A percentile compares a stretch with the other conserved stretches of the same genome.
These are phyloP conservation scores for Zoysia matrella DNA, from an alignment of 202 grass and related monocot genomes.

Conservation along the genomic window DNA sequence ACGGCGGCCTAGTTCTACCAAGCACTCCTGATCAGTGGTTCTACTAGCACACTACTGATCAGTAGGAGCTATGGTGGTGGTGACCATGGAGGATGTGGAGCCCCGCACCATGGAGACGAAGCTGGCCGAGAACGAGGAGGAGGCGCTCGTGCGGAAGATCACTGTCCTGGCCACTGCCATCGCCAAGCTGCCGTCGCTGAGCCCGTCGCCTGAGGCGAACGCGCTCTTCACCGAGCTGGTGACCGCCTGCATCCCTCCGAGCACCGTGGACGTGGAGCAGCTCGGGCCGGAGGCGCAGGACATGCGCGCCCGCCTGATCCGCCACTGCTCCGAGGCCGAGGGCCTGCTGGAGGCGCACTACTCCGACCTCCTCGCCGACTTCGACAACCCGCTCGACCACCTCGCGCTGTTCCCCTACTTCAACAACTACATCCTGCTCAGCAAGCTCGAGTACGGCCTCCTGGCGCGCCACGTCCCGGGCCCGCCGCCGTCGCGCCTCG, in stretches of 20 bases:
- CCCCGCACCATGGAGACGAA: slow-evolving; percentile 13
- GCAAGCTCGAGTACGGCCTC: slow-evolving; percentile 78
- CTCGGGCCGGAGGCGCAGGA: slow-evolving; percentile 57
- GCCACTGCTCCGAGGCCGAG: slow-evolving; percentile 69
- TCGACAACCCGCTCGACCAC: slow-evolving; percentile 76
- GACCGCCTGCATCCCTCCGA: slow-evolving; percentile 66
- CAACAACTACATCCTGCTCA: slow-evolving; percentile 52
- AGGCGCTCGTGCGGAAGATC: slow-evolving; percentile 64
- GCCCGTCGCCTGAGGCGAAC: slow-evolving; percentile 70
- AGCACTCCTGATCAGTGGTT: too few species aligned
- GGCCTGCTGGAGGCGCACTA: slow-evolving; percentile 79
- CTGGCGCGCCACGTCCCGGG: slow-evolving; percentile 48
- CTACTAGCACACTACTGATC: too few species aligned
- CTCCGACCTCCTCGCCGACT: slow-evolving; percentile 68
- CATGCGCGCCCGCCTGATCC: slow-evolving; percentile 67
- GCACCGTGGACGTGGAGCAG: slow-evolving; percentile 52
- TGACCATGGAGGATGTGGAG: slow-evolving; percentile 23
- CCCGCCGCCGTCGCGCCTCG: slow-evolving; percentile 52
- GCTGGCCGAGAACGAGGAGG: not conserved
- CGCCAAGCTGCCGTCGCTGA: slow-evolving; percentile 61
- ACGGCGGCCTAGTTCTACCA: too few species aligned
- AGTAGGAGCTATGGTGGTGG: not conserved
- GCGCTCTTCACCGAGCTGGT: slow-evolving; percentile 84
- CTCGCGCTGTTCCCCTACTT: slow-evolving; percentile 75
- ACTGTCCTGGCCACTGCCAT: slow-evolving; percentile 48